These are phyloP conservation scores for Venturia oleaginea DNA, from an alignment of 2,329 filamentous ascomycete genomes.

Conservation along the genomic window DNA sequence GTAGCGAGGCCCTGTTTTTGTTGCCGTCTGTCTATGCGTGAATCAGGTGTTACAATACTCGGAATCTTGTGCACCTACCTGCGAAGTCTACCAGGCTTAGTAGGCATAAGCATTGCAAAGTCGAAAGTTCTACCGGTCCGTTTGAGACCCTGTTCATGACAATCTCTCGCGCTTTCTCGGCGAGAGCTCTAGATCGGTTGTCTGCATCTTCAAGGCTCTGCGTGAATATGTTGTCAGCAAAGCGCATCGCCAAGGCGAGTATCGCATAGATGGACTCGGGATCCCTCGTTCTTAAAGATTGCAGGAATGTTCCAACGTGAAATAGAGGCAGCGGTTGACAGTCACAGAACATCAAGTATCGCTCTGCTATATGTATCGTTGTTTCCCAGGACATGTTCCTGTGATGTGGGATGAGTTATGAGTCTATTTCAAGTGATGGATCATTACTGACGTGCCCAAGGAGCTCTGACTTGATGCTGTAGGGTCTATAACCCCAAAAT, in stretches of 20 bases:
- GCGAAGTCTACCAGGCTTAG: conserved; percentile 34
- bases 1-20: conserved; percentile 34
- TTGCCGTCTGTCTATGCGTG: conserved; percentile 32
- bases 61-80: conserved; percentile 19
- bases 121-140: conserved; percentile 35
- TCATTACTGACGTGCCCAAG: background rate
- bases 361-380: conserved; percentile 25
- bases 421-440: background rate
- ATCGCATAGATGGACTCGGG: conserved; percentile 27
- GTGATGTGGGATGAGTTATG: background rate
- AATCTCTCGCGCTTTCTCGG: conserved; percentile 27
- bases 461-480: background rate
- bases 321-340: conserved; percentile 44
- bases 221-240: conserved; percentile 25
- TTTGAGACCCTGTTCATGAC: conserved; percentile 32
- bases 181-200: conserved; percentile 13
- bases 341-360: conserved; percentile 41
- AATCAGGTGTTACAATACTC: conserved; percentile 11
- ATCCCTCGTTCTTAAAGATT: conserved; percentile 30
- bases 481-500: background rate
- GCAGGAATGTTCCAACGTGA: conserved; percentile 31
- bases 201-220: conserved; percentile 17
- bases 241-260: conserved; percentile 36
- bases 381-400: background rate
- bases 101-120: conserved; percentile 33